A percentile compares a stretch with the other conserved stretches of the same genome.
Conservation (phyloP, 2,329 filamentous ascomycete genomes). For the Ciborinia camelliae region DNA sequence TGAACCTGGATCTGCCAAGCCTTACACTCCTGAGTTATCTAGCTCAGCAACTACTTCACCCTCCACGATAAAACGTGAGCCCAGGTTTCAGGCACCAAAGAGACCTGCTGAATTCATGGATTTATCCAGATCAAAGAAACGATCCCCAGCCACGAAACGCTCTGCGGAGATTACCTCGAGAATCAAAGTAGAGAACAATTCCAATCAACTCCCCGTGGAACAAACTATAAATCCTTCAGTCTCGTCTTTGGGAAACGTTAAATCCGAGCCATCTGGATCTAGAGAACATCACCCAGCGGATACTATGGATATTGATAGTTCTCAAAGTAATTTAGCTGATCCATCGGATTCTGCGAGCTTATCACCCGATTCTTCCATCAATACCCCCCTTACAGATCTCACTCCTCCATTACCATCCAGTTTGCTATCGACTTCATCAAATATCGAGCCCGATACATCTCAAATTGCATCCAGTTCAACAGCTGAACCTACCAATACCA, state of each 20-base stretch:
- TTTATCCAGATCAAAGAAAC: not conserved
- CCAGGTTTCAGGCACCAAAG: not conserved
- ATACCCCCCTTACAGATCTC: no score
- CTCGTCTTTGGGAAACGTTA: no score
- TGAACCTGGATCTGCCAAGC: not conserved
- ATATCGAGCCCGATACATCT: not conserved
- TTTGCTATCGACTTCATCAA: not conserved
- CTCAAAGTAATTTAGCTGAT: not conserved
- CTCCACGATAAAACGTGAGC: not conserved
- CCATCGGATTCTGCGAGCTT: no score
- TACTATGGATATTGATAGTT: not conserved
- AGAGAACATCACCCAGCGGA: not conserved
- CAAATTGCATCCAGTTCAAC: not conserved
- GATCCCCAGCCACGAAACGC: not conserved
- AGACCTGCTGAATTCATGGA: not conserved
- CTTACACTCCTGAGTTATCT: no score
- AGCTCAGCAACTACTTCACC: no score
- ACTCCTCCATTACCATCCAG: not conserved
- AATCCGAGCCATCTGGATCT: not conserved
- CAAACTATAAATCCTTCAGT: not conserved
- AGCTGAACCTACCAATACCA: not conserved
- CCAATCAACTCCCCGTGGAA: not conserved
- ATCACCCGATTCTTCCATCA: not conserved
- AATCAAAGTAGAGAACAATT: not conserved
- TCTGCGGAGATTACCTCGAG: not conserved